These are phyloP conservation scores for Globisporangium recalcitrans DNA, from an alignment of 352 stramenopile species.

Conservation along the genomic window DNA sequence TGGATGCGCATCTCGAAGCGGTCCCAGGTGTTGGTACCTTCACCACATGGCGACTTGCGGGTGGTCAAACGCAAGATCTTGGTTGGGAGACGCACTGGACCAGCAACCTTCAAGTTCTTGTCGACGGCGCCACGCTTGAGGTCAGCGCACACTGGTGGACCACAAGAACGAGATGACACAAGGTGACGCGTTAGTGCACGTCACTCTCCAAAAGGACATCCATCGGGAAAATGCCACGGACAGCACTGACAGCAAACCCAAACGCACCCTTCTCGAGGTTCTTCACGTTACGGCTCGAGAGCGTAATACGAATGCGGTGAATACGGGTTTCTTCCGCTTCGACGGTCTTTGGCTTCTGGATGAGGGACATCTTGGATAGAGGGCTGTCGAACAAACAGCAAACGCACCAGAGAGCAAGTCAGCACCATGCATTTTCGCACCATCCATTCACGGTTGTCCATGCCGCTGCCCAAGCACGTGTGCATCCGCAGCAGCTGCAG, in stretches of 20 bases:
- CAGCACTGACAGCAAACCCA: too few species aligned
- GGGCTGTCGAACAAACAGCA: slow-evolving; percentile 33
- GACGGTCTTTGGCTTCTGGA: slow-evolving; percentile 85
- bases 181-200: not conserved
- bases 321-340: slow-evolving; percentile 85
- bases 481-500: not conserved
- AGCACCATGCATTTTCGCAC: not conserved
- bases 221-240: not conserved
- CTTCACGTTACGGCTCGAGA: slow-evolving; percentile 98
- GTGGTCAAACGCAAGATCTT: slow-evolving; percentile 98
- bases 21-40: slow-evolving; percentile 99
- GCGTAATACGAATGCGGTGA: slow-evolving; percentile 98
- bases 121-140: slow-evolving; percentile 97
- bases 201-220: not conserved
- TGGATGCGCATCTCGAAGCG: slow-evolving; percentile 98
- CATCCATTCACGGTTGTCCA: not conserved
- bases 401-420: not conserved
- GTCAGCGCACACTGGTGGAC: slow-evolving; percentile 90
- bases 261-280: slow-evolving; percentile 96
- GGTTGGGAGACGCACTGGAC: slow-evolving; percentile 98
- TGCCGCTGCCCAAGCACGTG: not conserved
- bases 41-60: slow-evolving; percentile 97
- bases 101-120: slow-evolving; percentile 98
- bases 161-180: not conserved
- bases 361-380: slow-evolving; percentile 88